These are phyloP conservation scores for Cladosporium oxysporum DNA, from an alignment of 2,329 filamentous ascomycete species.

Conservation along the genomic window DNA sequence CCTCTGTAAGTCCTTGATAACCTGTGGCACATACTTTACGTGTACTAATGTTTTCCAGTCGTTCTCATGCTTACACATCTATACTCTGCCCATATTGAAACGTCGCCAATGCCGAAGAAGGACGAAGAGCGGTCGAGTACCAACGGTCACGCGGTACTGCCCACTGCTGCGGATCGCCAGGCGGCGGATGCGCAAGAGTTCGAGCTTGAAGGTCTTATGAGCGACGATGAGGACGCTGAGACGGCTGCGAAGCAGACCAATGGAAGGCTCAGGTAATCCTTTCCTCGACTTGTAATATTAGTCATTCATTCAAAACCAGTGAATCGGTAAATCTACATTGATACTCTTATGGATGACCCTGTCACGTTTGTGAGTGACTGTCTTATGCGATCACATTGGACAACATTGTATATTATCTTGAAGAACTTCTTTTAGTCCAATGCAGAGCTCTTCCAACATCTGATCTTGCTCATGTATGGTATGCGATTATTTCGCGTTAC, in stretches of 20 bases:
- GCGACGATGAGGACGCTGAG: constrained; percentile 74
- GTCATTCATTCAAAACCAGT: not conserved
- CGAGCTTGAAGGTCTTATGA: constrained; percentile 86
- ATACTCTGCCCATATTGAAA: constrained; percentile 68
- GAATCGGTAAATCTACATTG: not conserved
- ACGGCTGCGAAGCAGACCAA: constrained; percentile 17
- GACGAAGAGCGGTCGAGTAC: constrained; percentile 30
- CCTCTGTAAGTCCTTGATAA: constrained; percentile 61
- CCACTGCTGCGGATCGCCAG: constrained; percentile 51
- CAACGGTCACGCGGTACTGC: constrained; percentile 51
- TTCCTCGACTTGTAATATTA: not conserved
- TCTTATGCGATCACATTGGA: too few relatives aligned
- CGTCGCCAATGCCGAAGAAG: constrained; percentile 39
- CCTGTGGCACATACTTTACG: not conserved
- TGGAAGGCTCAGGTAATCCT: constrained; percentile 6
- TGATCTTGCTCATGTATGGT: not conserved
- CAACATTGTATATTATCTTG: not conserved
- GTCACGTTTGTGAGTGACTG: too few relatives aligned
- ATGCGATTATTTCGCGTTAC: not conserved
- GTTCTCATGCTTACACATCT: constrained; percentile 81
- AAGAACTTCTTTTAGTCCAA: not conserved
- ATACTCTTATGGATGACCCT: not conserved
- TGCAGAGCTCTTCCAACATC: not conserved
- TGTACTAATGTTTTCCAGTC: constrained; percentile 48
- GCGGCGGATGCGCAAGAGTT: constrained; percentile 87